Evolutionary conservation across 2,329 filamentous ascomycete genomes (phyloP), one percentile per base, ranked within the genome.

Genomic region (Paraphoma sp.): DNA sequence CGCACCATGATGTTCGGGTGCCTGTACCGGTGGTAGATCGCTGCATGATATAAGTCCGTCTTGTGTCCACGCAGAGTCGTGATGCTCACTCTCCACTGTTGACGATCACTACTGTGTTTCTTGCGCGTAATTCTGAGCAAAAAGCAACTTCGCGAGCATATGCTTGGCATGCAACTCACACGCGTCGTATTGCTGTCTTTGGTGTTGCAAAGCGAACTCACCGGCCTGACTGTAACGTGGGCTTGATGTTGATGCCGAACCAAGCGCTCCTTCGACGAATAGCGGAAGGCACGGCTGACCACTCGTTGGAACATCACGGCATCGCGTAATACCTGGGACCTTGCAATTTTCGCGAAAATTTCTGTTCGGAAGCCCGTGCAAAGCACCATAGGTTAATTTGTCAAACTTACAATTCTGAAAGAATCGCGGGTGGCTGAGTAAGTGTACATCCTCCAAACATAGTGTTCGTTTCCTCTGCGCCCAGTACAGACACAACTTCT

Each of bases 61-160:
- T 30, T 9, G 17, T 28, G 17, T 14, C 9, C 42, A 18, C 18
- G 11, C 16, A 28, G 17, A 10, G 16, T 43, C 41, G 14, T 17
- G 18, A 23, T 43, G n/a, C 17, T 43, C 28, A 29, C 31, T 31
- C 16, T 33, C 12, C 11, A n/a, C 17, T 44, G 11, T 36, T 36
- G 33, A 10, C 14, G 3, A 36, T 36, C 33, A 14, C 14, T 6
- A 14, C 10, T 36, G 3, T 36, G 33, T 10, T 10, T 36, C 2
- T 36, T 36, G 33, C 14, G 14, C 9, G 14, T 10, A 14, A 10
- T 36, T 10, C 33, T 10, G 3, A 14, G 11, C 8, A 17, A 52
- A 52, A 52, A 52, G 49, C 43, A 52, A 45, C 7, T 11, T 17
- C 5, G 16, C 11, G 6, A 31, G 49, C 49, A 46, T 52, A 29